Evolutionary conservation across 176 grass and related monocot species (phyloP).

Genomic region (Secale cereale): DNA sequence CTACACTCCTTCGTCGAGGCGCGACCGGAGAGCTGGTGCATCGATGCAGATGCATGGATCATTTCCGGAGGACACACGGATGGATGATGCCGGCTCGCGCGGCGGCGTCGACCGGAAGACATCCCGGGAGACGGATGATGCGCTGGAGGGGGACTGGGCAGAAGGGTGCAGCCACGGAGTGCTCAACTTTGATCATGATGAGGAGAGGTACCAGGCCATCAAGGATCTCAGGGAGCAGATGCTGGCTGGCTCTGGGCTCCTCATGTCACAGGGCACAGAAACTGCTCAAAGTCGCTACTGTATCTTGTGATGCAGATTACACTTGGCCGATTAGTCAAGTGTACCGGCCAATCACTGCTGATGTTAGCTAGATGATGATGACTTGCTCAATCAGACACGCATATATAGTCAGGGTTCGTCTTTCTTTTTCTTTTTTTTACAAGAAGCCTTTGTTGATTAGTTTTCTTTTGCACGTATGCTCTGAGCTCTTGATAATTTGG

Average conservation of each 20-base stretch:
- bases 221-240: conserved; percentile 81
- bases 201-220: conserved; percentile 63
- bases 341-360: not conserved
- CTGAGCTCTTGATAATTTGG: not conserved
- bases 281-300: conserved; percentile 16
- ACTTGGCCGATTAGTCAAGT: not conserved
- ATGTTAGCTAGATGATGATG: not conserved
- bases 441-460: not conserved
- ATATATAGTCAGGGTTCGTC: conserved; percentile 9
- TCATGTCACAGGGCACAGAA: conserved; percentile 40
- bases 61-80: conserved; percentile 19
- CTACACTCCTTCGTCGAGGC: conserved; percentile 24
- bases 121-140: conserved; percentile 26
- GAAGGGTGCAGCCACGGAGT: conserved; percentile 50
- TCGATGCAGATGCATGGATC: conserved; percentile 15
- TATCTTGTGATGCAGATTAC: conserved; percentile 25
- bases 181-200: conserved; percentile 49
- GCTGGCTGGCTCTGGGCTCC: conserved; percentile 62
- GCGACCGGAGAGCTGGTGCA: not conserved
- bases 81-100: conserved; percentile 1
- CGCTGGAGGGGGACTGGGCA: conserved; percentile 51
- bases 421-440: too few species aligned
- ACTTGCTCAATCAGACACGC: not conserved
- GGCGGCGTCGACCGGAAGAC: not conserved
- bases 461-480: not conserved